Evolutionary conservation across 2,329 filamentous ascomycete species (phyloP).

Genomic region (Trichoderma semiorbis): DNA sequence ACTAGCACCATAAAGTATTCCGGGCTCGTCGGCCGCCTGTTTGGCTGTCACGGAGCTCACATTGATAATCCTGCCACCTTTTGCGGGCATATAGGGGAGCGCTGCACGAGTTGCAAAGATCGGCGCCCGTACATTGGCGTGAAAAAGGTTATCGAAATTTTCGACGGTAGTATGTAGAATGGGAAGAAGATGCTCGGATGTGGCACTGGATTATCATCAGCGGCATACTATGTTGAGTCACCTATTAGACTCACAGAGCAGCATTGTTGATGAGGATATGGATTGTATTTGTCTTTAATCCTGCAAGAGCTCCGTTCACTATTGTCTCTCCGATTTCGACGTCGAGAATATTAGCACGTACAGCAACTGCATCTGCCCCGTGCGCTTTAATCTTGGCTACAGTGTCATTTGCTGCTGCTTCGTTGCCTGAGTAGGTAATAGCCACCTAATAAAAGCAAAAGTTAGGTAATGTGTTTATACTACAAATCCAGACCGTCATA

Average conservation of each 20-base stretch:
- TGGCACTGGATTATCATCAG: background rate
- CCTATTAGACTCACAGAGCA: background rate
- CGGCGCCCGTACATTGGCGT: background rate
- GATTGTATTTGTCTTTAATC: background rate
- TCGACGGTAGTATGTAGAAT: background rate
- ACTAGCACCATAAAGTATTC: background rate
- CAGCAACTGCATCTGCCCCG: background rate
- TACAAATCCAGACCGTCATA: background rate
- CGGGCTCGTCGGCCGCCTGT: background rate
- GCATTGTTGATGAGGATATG: constrained; percentile 1
- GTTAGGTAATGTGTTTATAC: background rate
- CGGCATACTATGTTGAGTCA: background rate
- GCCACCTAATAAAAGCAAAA: background rate
- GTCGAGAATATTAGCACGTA: background rate
- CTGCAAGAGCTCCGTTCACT: background rate
- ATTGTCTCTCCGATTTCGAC: background rate
- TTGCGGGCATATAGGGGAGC: background rate
- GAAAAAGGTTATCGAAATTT: background rate
- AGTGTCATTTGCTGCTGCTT: background rate
- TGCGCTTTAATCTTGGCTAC: background rate
- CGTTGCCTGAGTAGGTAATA: background rate
- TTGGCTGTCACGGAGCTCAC: background rate
- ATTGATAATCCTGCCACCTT: background rate
- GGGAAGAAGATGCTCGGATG: background rate
- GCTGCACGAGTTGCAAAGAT: background rate